Base-by-base conservation (phyloP, 495 filamentous ascomycete species). In the Annulohypoxylon stygium region DNA sequence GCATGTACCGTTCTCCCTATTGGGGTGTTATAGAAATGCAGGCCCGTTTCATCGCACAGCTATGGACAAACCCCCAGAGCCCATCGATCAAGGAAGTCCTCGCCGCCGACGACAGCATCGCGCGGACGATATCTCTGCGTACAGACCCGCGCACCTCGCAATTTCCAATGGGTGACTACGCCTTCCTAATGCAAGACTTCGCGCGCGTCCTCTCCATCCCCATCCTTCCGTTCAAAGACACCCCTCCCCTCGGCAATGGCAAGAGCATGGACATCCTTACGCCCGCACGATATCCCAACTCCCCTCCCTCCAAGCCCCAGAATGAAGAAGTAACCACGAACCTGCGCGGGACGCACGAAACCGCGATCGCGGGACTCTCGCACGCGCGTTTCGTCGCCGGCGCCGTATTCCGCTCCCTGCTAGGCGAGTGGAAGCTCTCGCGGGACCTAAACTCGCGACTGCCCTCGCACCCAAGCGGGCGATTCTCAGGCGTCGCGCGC, bases 21-120 rank as follows among this genome's bases (percentile, higher is more conserved):
- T 97, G 93, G 91, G 92, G 91, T 0, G 87, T 93, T 0, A 92
- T 95, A 86, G 94, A 97, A 75, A 90, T 94, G 88, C 94, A 97
- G 79, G 92, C 93, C 0, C 87, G 90, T 12, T 88, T 90, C 65
- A 75, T 96, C 2, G 86, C 82, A 0, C 74, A 71, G 30, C 68
- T 87, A 5, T 88, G 85, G 84, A 72, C 73, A 0, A 72, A 43
- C 12, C 60, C 76, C 6, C 61, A 76, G 0, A 53, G 79, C 4
- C 55, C 69, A 14, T 16, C 71, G 7, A 57, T 86, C 16, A 59
- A 60, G 9, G 47, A 69, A 0, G 78, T 80, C 8, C 71, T 85
- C 36, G 71, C 25, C 7, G 67, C 75, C n/a, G 86, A 88, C 63
- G 77, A 70, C 10, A 84, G 81, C 0, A 81, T 88, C 61, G 70